These are phyloP conservation scores for Agaricus blazei DNA, from an alignment of 768 basidiomycete genomes.

Conservation along the genomic window DNA sequence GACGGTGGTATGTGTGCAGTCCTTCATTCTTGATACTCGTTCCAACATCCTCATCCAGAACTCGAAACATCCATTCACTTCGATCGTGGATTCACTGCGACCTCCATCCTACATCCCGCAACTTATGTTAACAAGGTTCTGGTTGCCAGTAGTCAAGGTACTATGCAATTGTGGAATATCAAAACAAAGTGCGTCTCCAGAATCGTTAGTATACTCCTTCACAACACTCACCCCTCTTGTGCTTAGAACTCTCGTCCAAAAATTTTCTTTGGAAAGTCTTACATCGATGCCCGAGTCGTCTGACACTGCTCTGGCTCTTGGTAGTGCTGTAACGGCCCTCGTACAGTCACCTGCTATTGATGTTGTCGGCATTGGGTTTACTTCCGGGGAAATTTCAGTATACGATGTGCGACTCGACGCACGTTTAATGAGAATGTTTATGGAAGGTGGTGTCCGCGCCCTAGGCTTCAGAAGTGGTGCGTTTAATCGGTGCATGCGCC, in stretches of 20 bases:
- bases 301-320: constrained; percentile 19
- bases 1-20: constrained; percentile 43
- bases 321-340: constrained; percentile 64
- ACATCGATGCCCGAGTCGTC: constrained; percentile 26
- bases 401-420: constrained; percentile 92
- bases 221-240: not conserved
- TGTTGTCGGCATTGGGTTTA: constrained; percentile 89
- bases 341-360: constrained; percentile 95
- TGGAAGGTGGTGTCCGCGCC: constrained; percentile 82
- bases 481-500: constrained; percentile 9
- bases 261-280: constrained; percentile 57
- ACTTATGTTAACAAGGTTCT: constrained; percentile 97
- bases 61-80: constrained; percentile 71
- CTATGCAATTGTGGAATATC: constrained; percentile 92
- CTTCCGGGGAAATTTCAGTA: constrained; percentile 81
- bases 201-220: not conserved
- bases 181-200: constrained; percentile 57
- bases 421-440: constrained; percentile 79
- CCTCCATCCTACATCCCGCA: constrained; percentile 81
- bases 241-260: constrained; percentile 75
- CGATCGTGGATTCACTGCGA: constrained; percentile 82
- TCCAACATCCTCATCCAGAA: constrained; percentile 31
- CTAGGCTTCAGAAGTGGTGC: constrained; percentile 84
- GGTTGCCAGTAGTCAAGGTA: constrained; percentile 76
- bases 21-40: not conserved